These are phyloP conservation scores for Orychophragmus violaceus DNA, from an alignment of 345 rosid genomes.

Conservation along the genomic window DNA sequence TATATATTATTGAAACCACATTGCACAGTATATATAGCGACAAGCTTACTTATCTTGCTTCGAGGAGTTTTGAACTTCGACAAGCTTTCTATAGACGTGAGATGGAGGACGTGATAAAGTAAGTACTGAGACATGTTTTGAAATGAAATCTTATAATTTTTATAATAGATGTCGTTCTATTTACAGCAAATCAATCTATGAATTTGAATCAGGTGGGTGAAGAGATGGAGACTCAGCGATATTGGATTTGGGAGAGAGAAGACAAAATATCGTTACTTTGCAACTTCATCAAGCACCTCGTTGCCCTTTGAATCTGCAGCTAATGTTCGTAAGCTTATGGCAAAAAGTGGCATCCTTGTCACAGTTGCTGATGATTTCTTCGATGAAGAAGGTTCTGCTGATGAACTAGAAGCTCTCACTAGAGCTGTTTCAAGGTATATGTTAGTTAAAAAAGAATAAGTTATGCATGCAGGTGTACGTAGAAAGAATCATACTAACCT, in stretches of 20 bases:
- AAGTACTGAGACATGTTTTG: background rate
- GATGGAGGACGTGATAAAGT: conserved; percentile 47
- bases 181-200: background rate
- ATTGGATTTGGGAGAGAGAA: conserved; percentile 68
- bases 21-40: conserved; percentile 26
- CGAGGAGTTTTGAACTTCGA: conserved; percentile 31
- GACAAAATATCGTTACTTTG: conserved; percentile 56
- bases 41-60: conserved; percentile 41
- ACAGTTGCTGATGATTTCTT: conserved; percentile 67
- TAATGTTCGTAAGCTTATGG: conserved; percentile 23
- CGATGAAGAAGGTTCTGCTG: conserved; percentile 47
- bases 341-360: conserved; percentile 44
- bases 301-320: conserved; percentile 35
- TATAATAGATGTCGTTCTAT: too few relatives aligned
- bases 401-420: conserved; percentile 42
- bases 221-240: conserved; percentile 38
- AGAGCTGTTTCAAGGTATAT: conserved; percentile 44
- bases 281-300: conserved; percentile 30
- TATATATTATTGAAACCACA: conserved; percentile 22
- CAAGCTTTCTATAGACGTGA: conserved; percentile 44
- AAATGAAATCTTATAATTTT: too few relatives aligned
- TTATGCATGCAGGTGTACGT: background rate
- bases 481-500: background rate
- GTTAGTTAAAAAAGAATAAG: background rate
- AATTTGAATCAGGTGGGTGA: conserved; percentile 43